These are phyloP conservation scores for Lentinula detonsa DNA, from an alignment of 768 basidiomycete genomes.

Conservation along the genomic window DNA sequence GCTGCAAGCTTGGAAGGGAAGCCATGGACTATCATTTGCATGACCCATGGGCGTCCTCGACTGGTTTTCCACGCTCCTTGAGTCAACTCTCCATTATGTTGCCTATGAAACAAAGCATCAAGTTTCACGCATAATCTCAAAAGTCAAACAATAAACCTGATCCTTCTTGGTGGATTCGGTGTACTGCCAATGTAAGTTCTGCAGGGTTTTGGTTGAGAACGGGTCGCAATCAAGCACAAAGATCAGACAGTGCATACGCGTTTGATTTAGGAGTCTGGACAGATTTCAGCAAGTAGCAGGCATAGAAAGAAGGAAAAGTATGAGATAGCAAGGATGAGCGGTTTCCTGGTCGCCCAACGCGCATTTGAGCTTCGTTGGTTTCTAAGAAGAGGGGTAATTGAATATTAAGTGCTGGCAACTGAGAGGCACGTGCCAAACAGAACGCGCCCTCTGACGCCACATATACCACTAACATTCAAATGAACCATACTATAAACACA, in stretches of 20 bases:
- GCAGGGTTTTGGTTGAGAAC: neutral
- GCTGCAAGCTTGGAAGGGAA: slow-evolving; percentile 74
- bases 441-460: neutral
- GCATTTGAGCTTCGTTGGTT: neutral
- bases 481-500: neutral
- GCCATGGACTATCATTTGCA: slow-evolving; percentile 83
- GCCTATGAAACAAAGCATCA: slow-evolving; percentile 28
- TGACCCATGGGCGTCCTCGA: slow-evolving; percentile 63
- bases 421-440: neutral
- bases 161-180: slow-evolving; percentile 57
- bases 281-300: slow-evolving; percentile 78
- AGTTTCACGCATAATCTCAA: neutral
- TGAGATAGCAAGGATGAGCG: slow-evolving; percentile 29
- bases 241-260: slow-evolving; percentile 20
- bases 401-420: neutral
- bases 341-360: neutral
- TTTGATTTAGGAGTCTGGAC: slow-evolving; percentile 46
- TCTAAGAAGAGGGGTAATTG: too few relatives aligned
- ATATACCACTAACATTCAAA: neutral
- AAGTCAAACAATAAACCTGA: slow-evolving; percentile 37
- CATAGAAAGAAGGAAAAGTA: slow-evolving; percentile 64
- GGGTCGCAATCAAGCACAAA: neutral
- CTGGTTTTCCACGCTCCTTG: slow-evolving; percentile 68
- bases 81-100: slow-evolving; percentile 75
- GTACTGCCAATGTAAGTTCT: slow-evolving; percentile 79